phyloP scores from a whole-genome alignment of 495 filamentous ascomycete genomes.

The Podospora australis region DNA sequence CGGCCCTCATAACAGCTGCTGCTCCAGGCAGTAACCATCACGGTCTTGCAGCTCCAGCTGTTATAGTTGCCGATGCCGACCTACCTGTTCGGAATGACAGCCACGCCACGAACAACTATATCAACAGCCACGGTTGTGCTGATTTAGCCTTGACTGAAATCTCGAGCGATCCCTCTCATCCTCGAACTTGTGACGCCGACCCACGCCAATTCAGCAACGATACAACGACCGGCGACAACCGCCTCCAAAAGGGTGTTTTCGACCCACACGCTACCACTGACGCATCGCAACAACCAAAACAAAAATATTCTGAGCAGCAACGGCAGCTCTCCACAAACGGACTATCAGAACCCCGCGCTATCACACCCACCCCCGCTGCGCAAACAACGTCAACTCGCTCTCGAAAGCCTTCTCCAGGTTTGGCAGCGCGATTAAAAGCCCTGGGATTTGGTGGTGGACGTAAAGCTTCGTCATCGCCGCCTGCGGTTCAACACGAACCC shows the following conservation, averaged over 20 bases:
- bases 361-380: slow-evolving; percentile 16
- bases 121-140: slow-evolving; percentile 15
- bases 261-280: slow-evolving; percentile 4
- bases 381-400: slow-evolving; percentile 27
- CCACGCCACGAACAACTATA: neutral
- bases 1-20: slow-evolving; percentile 21
- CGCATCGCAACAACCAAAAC: slow-evolving; percentile 10
- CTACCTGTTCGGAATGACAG: neutral
- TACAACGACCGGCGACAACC: slow-evolving; percentile 10
- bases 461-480: slow-evolving; percentile 35
- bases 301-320: slow-evolving; percentile 1
- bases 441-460: slow-evolving; percentile 51
- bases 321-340: slow-evolving; percentile 11
- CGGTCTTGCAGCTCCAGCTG: slow-evolving; percentile 10
- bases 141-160: slow-evolving; percentile 38
- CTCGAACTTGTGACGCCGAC: slow-evolving; percentile 19
- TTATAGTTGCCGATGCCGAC: slow-evolving; percentile 8
- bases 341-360: slow-evolving; percentile 8
- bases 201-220: slow-evolving; percentile 7
- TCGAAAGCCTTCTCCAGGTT: slow-evolving; percentile 61
- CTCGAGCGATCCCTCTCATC: slow-evolving; percentile 32
- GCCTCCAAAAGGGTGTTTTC: slow-evolving; percentile 13
- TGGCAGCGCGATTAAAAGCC: slow-evolving; percentile 70
- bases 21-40: slow-evolving; percentile 24
- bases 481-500: slow-evolving; percentile 33